Conservation (phyloP, 78 protist genomes). For the Creolimax fragrantissima region DNA sequence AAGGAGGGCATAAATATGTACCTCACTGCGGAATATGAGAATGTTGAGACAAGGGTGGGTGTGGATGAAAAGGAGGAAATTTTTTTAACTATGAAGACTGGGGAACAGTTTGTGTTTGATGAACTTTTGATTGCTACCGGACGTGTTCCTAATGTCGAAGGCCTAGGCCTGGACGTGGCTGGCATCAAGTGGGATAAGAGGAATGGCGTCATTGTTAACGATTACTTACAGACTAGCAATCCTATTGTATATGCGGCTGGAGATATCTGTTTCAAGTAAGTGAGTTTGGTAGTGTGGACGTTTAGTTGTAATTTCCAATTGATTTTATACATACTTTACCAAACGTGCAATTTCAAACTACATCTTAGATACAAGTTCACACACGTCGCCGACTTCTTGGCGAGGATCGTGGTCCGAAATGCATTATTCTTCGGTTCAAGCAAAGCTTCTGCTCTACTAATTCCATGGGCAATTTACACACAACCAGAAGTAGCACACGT, state of each 20-base stretch:
- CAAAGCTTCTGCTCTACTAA: neutral
- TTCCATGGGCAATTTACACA: slow-evolving; percentile 57
- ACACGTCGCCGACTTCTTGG: slow-evolving; percentile 46
- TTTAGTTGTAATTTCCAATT: too few species aligned
- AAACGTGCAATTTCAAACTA: too few species aligned
- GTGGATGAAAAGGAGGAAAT: neutral
- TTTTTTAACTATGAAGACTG: neutral
- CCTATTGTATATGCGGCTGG: slow-evolving; percentile 44
- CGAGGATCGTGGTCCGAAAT: slow-evolving; percentile 51
- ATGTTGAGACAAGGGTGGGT: neutral
- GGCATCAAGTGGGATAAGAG: slow-evolving; percentile 23
- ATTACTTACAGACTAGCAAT: slow-evolving; percentile 20
- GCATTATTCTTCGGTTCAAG: slow-evolving; percentile 45
- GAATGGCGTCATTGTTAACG: slow-evolving; percentile 32
- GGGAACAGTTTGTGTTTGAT: neutral
- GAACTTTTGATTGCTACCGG: slow-evolving; percentile 51
- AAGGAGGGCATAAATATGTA: neutral
- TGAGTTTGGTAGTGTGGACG: too few species aligned
- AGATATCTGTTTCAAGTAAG: slow-evolving; percentile 21
- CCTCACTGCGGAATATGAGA: neutral
- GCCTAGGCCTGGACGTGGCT: slow-evolving; percentile 34
- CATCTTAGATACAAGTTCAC: slow-evolving; percentile 36
- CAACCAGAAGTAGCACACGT: slow-evolving; percentile 57
- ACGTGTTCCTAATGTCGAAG: slow-evolving; percentile 45
- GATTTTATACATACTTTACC: too few species aligned